A percentile compares a stretch with the other conserved stretches of the same genome.
Evolutionary conservation across 1,284 basidiomycete genomes (phyloP).

Genomic region (Wolfiporia cocos): DNA sequence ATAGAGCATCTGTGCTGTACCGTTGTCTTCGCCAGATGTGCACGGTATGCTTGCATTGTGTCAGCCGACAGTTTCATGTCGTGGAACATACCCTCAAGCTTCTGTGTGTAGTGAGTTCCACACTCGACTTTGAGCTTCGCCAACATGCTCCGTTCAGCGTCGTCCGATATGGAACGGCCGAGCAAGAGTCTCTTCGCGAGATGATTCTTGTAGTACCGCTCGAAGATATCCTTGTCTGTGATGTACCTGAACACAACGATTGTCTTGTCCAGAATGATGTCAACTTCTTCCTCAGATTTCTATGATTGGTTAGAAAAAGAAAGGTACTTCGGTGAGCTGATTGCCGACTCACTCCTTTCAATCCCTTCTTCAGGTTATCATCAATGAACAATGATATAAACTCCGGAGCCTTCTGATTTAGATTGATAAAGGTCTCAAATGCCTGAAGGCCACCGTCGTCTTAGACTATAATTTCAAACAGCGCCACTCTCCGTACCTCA

Average conservation of each 20-base stretch:
- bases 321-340: too few relatives aligned
- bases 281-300: constrained; percentile 95
- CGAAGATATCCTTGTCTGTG: constrained; percentile 95
- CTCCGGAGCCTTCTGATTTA: constrained; percentile 85
- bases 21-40: constrained; percentile 47
- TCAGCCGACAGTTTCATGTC: constrained; percentile 93
- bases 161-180: constrained; percentile 88
- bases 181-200: constrained; percentile 89
- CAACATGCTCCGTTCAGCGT: constrained; percentile 97
- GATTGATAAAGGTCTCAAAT: constrained; percentile 90
- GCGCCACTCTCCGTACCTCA: constrained; percentile 74
- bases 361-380: constrained; percentile 92
- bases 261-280: constrained; percentile 87
- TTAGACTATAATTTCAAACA: too few relatives aligned
- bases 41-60: constrained; percentile 71
- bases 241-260: constrained; percentile 95
- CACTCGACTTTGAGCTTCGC: constrained; percentile 97
- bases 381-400: constrained; percentile 98
- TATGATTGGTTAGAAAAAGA: too few relatives aligned
- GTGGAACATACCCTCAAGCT: constrained; percentile 98
- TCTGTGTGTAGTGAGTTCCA: constrained; percentile 96
- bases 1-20: constrained; percentile 30
- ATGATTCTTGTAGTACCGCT: constrained; percentile 96
- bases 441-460: constrained; percentile 57
- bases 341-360: constrained; percentile 87